Base-by-base conservation (phyloP, 106 monocot genomes). In the Amphibolis antarctica region DNA sequence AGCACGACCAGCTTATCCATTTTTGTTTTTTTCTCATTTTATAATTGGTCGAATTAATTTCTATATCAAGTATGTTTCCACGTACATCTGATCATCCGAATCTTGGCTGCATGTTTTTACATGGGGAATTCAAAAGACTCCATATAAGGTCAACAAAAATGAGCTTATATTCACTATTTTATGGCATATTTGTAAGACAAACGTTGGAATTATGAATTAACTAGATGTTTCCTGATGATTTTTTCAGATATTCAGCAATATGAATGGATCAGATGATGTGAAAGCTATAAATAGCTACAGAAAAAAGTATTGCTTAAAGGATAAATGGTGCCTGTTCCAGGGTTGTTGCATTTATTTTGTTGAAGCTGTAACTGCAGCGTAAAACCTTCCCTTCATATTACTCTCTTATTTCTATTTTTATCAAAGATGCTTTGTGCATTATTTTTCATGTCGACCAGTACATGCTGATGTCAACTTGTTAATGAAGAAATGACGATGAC, bases 221-320 rank as follows among this genome's bases (percentile, higher is more conserved):
- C 7, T 36, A 36, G 13, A 29, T 56, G 56, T 56, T 56, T 26
- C 26, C 28, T 14, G 22, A 49, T 49, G 10, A 0, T 49, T 25
- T 19, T 48, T 68, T 44, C 71, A 94, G 93, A 80, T 94, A 62
- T 94, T 94, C 65, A 74, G 63, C 71, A 88, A 80, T 44, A 86
- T 94, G 80, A 20, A 25, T 67, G 82, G 70, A 60, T 69, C 67
- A 50, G 64, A 77, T 62, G 66, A 74, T 42, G 47, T 53, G 23
- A 57, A 73, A 42, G 64, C 59, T 46, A 63, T 78, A 24, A 30
- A 73, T 30, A 58, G 81, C 55, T 86, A 82, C 53, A 72, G 53
- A 53, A 88, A 78, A 66, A 94, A 94, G 60, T 83, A 94, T 67
- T 77, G 67, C 53, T 69, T 73, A 14, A 52, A 70, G 42, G 81